Evolutionary conservation across 768 basidiomycete species (phyloP).

Genomic region (Suillus subalutaceus): DNA sequence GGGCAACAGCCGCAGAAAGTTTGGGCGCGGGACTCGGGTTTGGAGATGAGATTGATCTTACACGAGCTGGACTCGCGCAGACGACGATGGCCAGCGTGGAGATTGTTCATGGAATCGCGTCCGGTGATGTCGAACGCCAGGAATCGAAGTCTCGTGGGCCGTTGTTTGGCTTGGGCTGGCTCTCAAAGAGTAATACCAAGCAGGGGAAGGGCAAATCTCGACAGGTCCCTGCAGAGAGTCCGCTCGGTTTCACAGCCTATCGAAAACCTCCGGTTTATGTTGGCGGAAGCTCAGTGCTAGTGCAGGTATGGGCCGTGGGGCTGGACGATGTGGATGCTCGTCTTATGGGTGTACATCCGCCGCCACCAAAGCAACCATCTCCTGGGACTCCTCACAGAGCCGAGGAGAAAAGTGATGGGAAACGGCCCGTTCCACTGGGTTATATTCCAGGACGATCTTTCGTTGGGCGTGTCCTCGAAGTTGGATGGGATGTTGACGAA

Average conservation of each 20-base stretch:
- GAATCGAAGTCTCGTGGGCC: constrained; percentile 23
- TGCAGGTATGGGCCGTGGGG: constrained; percentile 91
- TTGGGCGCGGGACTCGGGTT: constrained; percentile 32
- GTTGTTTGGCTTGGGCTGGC: constrained; percentile 32
- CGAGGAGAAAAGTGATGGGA: constrained; percentile 24
- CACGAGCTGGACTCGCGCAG: constrained; percentile 77
- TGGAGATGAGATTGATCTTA: constrained; percentile 67
- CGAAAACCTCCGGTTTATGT: constrained; percentile 76
- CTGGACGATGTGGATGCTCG: constrained; percentile 75
- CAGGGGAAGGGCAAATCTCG: constrained; percentile 16
- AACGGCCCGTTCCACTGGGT: constrained; percentile 45
- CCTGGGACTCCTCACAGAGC: constrained; percentile 25
- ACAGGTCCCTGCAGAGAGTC: constrained; percentile 26
- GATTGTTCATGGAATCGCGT: constrained; percentile 60
- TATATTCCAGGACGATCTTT: constrained; percentile 89
- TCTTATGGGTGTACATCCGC: constrained; percentile 53
- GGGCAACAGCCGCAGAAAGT: constrained; percentile 25
- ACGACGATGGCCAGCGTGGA: constrained; percentile 90
- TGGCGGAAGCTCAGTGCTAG: constrained; percentile 66
- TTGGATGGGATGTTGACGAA: constrained; percentile 66
- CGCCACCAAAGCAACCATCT: constrained; percentile 14
- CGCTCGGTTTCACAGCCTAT: constrained; percentile 70
- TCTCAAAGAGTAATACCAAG: constrained; percentile 29
- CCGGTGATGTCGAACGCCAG: constrained; percentile 22
- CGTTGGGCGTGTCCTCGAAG: constrained; percentile 80